These are phyloP conservation scores for Fomitopsis serialis DNA, from an alignment of 768 basidiomycete genomes.

Conservation along the genomic window DNA sequence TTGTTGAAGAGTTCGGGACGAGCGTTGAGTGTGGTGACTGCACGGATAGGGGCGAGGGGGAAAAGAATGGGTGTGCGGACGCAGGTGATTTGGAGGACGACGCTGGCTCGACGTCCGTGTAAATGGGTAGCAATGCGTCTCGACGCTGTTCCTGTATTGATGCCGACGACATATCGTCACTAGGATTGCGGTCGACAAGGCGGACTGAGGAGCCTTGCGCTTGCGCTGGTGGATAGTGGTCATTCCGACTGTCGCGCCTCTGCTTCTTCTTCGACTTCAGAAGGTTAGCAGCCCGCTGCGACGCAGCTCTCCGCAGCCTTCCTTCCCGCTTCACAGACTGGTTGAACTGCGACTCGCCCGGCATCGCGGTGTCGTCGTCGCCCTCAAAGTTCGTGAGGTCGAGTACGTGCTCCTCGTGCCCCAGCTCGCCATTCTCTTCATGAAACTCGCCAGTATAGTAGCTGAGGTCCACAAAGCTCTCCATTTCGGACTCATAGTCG, in stretches of 20 bases:
- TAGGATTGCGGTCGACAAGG: neutral
- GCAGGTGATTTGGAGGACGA: neutral
- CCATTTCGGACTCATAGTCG: slow-evolving; percentile 15
- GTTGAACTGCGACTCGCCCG: slow-evolving; percentile 52
- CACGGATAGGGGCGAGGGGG: neutral
- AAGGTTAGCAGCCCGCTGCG: neutral
- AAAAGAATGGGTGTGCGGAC: neutral
- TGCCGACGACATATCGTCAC: neutral
- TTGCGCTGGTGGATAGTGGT: neutral
- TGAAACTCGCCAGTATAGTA: slow-evolving; percentile 35
- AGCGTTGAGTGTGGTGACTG: neutral
- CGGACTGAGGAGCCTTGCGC: neutral
- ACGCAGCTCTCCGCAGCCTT: slow-evolving; percentile 42
- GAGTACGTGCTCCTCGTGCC: slow-evolving; percentile 45
- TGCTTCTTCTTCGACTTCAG: neutral
- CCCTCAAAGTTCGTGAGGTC: slow-evolving; percentile 79
- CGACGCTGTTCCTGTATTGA: neutral
- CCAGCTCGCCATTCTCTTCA: slow-evolving; percentile 30
- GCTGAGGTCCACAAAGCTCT: slow-evolving; percentile 35
- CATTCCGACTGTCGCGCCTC: neutral
- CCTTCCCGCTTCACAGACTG: slow-evolving; percentile 54
- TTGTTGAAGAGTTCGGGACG: neutral
- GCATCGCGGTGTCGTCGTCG: slow-evolving; percentile 54
- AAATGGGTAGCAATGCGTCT: neutral
- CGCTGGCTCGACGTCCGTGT: neutral